phyloP scores from a whole-genome alignment of 768 basidiomycete genomes.

The Mycena latifolia region DNA sequence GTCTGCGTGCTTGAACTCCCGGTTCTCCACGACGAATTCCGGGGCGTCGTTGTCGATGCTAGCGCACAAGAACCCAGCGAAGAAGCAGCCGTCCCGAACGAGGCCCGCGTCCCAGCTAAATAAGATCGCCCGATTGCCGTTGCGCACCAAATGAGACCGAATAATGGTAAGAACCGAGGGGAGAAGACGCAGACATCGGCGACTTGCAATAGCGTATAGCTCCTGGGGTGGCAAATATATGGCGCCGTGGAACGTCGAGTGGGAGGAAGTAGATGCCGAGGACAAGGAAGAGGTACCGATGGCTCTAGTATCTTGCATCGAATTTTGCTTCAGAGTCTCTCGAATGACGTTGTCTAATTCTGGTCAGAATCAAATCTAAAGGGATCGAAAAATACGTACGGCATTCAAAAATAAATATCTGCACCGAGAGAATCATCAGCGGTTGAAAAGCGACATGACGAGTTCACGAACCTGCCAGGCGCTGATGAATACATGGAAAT shows the following conservation, averaged over 20 bases:
- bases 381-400: slow-evolving; percentile 59
- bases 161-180: slow-evolving; percentile 65
- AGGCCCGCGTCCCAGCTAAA: slow-evolving; percentile 91
- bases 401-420: slow-evolving; percentile 94
- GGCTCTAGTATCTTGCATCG: slow-evolving; percentile 44
- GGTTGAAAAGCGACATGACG: slow-evolving; percentile 21
- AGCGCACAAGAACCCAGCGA: slow-evolving; percentile 83
- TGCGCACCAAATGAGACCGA: slow-evolving; percentile 59
- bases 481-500: slow-evolving; percentile 75
- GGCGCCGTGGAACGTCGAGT: slow-evolving; percentile 61
- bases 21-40: slow-evolving; percentile 48
- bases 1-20: slow-evolving; percentile 49
- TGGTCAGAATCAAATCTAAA: slow-evolving; percentile 21
- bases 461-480: slow-evolving; percentile 81
- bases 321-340: slow-evolving; percentile 80
- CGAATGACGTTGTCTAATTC: slow-evolving; percentile 84
- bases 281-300: slow-evolving; percentile 45
- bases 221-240: slow-evolving; percentile 61
- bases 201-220: slow-evolving; percentile 61
- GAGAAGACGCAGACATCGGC: slow-evolving; percentile 63
- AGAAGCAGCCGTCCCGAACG: slow-evolving; percentile 92
- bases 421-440: slow-evolving; percentile 35
- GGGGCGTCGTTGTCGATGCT: slow-evolving; percentile 64
- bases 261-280: slow-evolving; percentile 59
- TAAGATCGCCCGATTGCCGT: slow-evolving; percentile 53